Conservation (phyloP, 176 grass and related monocot genomes). For the Panicum miliaceum region DNA sequence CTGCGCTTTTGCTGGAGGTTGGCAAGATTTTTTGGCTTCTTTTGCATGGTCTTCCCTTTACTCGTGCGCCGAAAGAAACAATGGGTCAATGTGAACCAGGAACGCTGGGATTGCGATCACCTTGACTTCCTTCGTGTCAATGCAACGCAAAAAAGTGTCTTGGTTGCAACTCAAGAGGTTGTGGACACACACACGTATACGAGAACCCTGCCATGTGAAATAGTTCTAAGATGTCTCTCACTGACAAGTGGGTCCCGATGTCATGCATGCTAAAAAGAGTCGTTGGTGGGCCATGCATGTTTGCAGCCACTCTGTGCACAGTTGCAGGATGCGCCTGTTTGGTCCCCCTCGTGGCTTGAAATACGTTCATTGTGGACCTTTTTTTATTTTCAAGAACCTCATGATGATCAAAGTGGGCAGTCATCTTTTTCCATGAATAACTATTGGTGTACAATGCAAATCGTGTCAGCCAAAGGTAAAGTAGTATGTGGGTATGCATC, state of each 20-base stretch:
- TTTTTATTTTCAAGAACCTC: background rate
- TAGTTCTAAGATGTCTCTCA: background rate
- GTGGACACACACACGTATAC: background rate
- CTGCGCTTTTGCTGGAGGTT: background rate
- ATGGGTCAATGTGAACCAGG: background rate
- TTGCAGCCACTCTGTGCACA: background rate
- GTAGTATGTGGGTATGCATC: background rate
- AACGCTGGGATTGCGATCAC: background rate
- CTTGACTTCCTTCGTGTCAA: background rate
- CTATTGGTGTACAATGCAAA: background rate
- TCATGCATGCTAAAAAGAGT: background rate
- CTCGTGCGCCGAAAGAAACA: background rate
- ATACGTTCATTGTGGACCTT: background rate
- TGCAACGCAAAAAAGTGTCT: background rate
- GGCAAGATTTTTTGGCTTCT: constrained; percentile 1
- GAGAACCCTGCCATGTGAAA: background rate
- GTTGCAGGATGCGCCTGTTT: background rate
- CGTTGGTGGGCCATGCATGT: background rate
- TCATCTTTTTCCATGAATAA: background rate
- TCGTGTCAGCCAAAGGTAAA: background rate
- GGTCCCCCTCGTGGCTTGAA: background rate
- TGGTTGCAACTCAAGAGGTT: background rate
- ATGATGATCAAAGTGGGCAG: background rate
- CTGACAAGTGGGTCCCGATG: background rate
- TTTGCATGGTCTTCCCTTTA: background rate